Evolutionary conservation across 805 yeast genomes (phyloP).

Genomic region (Priceomyces haplophilus): DNA sequence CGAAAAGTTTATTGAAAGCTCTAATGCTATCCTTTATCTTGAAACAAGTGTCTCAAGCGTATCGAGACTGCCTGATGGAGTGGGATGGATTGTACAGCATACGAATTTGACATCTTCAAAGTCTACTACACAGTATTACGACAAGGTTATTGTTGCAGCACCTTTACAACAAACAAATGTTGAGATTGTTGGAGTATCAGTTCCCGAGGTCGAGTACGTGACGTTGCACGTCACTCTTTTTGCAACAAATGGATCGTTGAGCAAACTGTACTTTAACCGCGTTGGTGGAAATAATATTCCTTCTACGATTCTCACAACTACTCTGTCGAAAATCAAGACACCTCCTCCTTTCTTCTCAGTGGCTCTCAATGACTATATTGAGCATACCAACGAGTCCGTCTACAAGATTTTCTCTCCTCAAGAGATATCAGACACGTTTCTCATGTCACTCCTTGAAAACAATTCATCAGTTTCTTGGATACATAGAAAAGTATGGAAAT

Average conservation of each 20-base stretch:
- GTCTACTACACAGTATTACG: slow-evolving; percentile 22
- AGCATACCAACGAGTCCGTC: slow-evolving; percentile 25
- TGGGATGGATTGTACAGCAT: slow-evolving; percentile 7
- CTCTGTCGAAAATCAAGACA: slow-evolving; percentile 1
- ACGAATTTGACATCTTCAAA: slow-evolving; percentile 1
- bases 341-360: slow-evolving; percentile 31
- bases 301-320: slow-evolving; percentile 22
- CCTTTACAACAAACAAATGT: slow-evolving; percentile 35
- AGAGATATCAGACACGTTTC: slow-evolving; percentile 2
- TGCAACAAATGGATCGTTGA: slow-evolving; percentile 16
- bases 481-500: slow-evolving; percentile 34
- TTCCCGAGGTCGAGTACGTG: slow-evolving; percentile 31
- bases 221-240: slow-evolving; percentile 38
- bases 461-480: not conserved
- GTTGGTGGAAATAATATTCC: slow-evolving; percentile 16
- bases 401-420: slow-evolving; percentile 42
- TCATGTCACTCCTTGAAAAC: not conserved
- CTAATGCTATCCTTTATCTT: slow-evolving; percentile 28
- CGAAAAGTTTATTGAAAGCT: slow-evolving; percentile 31
- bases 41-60: slow-evolving; percentile 12
- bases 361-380: slow-evolving; percentile 24
- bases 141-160: slow-evolving; percentile 44
- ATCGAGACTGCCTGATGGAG: not conserved
- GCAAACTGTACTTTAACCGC: slow-evolving; percentile 12
- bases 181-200: slow-evolving; percentile 2